phyloP scores from a whole-genome alignment of 2,329 filamentous ascomycete species.

The Gremmenia infestans region DNA sequence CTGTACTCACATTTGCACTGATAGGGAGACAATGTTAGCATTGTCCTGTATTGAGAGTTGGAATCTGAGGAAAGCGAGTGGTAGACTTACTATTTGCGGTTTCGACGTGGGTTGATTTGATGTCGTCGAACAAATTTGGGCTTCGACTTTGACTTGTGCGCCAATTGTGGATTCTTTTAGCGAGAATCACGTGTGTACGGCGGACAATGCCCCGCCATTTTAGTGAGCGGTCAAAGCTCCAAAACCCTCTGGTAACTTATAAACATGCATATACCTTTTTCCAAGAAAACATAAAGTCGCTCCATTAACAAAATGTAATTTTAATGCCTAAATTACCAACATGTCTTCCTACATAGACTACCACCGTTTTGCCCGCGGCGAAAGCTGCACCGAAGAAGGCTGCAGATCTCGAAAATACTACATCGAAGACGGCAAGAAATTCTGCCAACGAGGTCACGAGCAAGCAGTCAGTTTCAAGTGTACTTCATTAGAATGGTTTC shows the following conservation, averaged over 20 bases:
- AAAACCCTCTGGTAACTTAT: background rate
- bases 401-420: conserved; percentile 57
- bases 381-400: conserved; percentile 50
- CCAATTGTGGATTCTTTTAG: background rate
- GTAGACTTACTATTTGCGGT: conserved; percentile 50
- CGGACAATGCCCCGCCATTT: background rate
- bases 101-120: conserved; percentile 25
- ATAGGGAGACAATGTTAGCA: conserved; percentile 45
- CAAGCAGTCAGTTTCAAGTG: conserved; percentile 45
- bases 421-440: conserved; percentile 58
- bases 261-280: background rate
- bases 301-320: background rate
- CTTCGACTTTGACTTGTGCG: background rate
- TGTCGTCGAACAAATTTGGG: conserved; percentile 15
- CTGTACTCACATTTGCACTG: conserved; percentile 83
- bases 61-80: conserved; percentile 22
- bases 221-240: background rate
- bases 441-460: conserved; percentile 61
- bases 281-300: background rate
- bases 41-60: conserved; percentile 12
- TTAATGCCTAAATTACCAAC: background rate
- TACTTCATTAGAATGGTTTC: conserved; percentile 2
- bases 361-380: conserved; percentile 37
- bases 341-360: conserved; percentile 32
- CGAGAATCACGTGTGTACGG: background rate